Conservation (phyloP, 2,329 filamentous ascomycete species). For the Didymella exigua region DNA sequence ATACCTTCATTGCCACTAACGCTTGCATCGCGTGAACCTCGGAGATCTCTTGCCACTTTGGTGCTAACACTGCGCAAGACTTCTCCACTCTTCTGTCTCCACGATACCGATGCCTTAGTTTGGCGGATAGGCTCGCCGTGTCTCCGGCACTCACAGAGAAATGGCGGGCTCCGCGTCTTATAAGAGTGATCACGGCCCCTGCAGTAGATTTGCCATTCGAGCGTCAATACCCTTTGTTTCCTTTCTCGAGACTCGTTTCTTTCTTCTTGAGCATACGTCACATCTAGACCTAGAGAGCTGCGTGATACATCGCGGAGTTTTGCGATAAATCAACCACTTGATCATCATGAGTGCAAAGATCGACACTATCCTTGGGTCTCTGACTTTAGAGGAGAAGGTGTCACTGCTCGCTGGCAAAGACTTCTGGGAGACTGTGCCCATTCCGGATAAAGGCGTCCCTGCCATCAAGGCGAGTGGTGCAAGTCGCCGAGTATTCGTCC, state of each 20-base stretch:
- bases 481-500: not conserved
- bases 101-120: not conserved
- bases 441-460: constrained; percentile 65
- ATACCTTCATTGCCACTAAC: not conserved
- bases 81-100: constrained; percentile 19
- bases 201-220: not conserved
- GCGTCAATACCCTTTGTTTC: not conserved
- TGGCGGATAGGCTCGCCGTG: not conserved
- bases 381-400: constrained; percentile 46
- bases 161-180: not conserved
- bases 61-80: constrained; percentile 18
- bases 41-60: constrained; percentile 12
- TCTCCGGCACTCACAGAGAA: constrained; percentile 9
- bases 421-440: constrained; percentile 70
- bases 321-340: not conserved
- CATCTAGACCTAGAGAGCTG: not conserved
- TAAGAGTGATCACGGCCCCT: constrained; percentile 1
- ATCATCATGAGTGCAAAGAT: constrained; percentile 31
- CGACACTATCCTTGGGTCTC: constrained; percentile 37
- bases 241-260: not conserved
- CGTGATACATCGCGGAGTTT: not conserved
- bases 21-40: constrained; percentile 19
- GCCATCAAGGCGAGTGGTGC: constrained; percentile 53
- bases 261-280: not conserved
- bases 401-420: constrained; percentile 53